Percentiles rank a stretch among this genome's conserved stretches.
Evolutionary conservation across 139 green algal species (phyloP).

Genomic region (Deuterostichococcus epilithicus): DNA sequence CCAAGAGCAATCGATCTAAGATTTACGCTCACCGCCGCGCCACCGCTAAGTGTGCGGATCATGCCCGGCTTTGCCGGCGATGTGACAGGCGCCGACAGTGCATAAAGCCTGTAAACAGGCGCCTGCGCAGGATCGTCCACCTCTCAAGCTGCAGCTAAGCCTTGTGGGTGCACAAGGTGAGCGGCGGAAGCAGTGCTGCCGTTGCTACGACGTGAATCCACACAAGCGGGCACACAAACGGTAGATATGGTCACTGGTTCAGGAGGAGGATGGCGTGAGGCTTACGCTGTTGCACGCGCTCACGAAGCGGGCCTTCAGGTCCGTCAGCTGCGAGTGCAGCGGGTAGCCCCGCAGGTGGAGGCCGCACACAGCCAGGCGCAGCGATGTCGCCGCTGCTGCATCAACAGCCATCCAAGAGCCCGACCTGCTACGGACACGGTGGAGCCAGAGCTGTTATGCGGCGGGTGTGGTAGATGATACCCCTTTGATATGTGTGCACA

Average conservation of each 20-base stretch:
- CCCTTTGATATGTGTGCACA: too few relatives aligned
- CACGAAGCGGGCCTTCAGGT: slow-evolving; percentile 44
- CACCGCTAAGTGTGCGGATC: background rate
- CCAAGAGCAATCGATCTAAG: too few relatives aligned
- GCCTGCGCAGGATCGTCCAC: background rate
- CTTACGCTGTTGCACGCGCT: slow-evolving; percentile 35
- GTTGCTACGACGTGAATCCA: too few relatives aligned
- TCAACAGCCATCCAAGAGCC: background rate
- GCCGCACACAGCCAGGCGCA: slow-evolving; percentile 34
- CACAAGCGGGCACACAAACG: too few relatives aligned
- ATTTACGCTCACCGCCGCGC: background rate
- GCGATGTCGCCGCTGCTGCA: background rate
- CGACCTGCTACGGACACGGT: too few relatives aligned
- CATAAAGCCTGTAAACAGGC: background rate
- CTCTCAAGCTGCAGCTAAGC: too few relatives aligned
- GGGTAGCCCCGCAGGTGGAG: slow-evolving; percentile 52
- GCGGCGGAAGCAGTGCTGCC: too few relatives aligned
- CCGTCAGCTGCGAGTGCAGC: slow-evolving; percentile 57
- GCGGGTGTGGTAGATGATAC: too few relatives aligned
- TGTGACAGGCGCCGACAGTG: background rate
- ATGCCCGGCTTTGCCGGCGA: background rate
- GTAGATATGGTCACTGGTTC: too few relatives aligned
- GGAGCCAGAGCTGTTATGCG: too few relatives aligned
- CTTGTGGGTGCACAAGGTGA: too few relatives aligned
- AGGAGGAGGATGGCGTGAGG: too few relatives aligned